A percentile compares a stretch with the other conserved stretches of the same genome.
phyloP scores from a whole-genome alignment of 2,329 filamentous ascomycete genomes.

The Colletotrichum filicis region DNA sequence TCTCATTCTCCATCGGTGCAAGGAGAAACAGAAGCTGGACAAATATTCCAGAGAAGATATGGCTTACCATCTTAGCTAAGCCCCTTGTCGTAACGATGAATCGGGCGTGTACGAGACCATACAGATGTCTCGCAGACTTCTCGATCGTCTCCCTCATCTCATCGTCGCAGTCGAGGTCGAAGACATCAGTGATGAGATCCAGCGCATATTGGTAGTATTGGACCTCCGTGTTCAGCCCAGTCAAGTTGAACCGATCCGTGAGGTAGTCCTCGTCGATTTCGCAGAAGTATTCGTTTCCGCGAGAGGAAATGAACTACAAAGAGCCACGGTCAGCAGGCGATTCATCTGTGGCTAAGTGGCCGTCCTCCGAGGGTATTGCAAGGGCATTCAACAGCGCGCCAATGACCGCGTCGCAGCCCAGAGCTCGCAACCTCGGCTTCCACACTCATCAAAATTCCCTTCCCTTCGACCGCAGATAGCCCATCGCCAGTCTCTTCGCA shows the following conservation, averaged over 20 bases:
- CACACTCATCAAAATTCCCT: background rate
- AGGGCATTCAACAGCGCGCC: background rate
- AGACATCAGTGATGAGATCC: constrained; percentile 96
- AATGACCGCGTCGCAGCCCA: background rate
- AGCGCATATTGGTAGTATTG: constrained; percentile 99
- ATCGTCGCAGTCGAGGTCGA: constrained; percentile 98
- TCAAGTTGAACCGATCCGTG: constrained; percentile 97
- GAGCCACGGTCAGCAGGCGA: constrained; percentile 31
- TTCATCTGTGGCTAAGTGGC: background rate
- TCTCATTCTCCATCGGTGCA: background rate
- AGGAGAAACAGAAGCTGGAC: background rate
- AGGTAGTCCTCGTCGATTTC: constrained; percentile 99
- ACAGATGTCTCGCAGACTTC: constrained; percentile 94
- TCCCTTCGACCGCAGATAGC: background rate
- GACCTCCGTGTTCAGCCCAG: constrained; percentile 95
- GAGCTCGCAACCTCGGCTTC: too few species aligned
- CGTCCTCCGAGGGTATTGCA: background rate
- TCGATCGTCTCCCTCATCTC: constrained; percentile 98
- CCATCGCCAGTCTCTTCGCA: constrained; percentile 39
- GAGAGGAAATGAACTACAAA: constrained; percentile 91
- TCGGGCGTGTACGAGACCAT: constrained; percentile 93
- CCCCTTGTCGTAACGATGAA: constrained; percentile 97
- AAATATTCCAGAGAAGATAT: constrained; percentile 4
- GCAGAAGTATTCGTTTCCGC: constrained; percentile 99
- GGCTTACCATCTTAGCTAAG: constrained; percentile 90